Conservation (phyloP, 2,329 filamentous ascomycete genomes). For the Fusarium incarnatum region DNA sequence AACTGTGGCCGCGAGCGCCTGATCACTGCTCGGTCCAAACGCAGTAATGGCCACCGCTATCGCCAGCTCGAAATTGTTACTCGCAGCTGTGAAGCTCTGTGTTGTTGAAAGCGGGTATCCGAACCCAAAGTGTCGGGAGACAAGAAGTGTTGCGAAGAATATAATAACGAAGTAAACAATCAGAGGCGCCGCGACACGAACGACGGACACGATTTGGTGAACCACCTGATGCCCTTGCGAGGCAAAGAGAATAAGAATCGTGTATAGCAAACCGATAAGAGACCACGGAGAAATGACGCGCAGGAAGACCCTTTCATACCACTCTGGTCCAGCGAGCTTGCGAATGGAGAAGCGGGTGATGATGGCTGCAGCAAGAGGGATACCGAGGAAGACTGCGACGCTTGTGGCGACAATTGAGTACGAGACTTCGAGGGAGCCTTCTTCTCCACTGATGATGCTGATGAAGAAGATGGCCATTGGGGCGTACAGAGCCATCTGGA, state of each 20-base stretch:
- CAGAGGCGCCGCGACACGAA: constrained; percentile 83
- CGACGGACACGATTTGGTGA: constrained; percentile 83
- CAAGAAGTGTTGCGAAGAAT: constrained; percentile 75
- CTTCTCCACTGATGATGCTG: constrained; percentile 69
- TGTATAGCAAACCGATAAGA: constrained; percentile 85
- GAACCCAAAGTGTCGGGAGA: constrained; percentile 75
- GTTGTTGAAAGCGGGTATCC: constrained; percentile 77
- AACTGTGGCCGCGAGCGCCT: constrained; percentile 85
- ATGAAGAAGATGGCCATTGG: constrained; percentile 78
- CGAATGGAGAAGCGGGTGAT: constrained; percentile 76
- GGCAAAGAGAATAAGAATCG: constrained; percentile 86
- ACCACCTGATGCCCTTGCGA: constrained; percentile 82
- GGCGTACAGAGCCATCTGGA: constrained; percentile 80
- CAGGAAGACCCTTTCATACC: constrained; percentile 79
- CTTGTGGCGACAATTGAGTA: constrained; percentile 81
- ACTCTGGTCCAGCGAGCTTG: constrained; percentile 62
- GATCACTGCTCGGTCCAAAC: constrained; percentile 80
- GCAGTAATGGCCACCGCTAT: constrained; percentile 89
- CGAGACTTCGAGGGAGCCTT: constrained; percentile 53
- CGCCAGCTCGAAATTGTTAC: constrained; percentile 93
- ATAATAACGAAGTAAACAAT: constrained; percentile 83
- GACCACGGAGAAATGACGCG: constrained; percentile 77
- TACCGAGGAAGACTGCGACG: constrained; percentile 86
- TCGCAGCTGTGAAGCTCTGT: constrained; percentile 89
- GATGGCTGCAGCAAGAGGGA: constrained; percentile 83